Base-by-base conservation (phyloP, 2,329 filamentous ascomycete species). In the Ceratocystis colombiana region DNA sequence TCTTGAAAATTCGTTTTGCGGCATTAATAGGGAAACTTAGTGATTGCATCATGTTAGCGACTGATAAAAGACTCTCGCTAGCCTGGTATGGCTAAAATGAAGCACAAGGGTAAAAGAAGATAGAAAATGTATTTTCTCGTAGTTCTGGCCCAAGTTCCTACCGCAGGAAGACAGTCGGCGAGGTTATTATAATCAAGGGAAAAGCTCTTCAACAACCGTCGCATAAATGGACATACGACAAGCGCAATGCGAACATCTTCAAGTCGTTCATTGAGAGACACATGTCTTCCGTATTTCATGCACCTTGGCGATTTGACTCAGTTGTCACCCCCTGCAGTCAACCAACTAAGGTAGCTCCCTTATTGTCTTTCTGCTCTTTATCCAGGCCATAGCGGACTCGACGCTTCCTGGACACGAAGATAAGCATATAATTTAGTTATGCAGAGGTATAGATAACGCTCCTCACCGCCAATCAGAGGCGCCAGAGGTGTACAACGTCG, bases 1-100 rank as follows among this genome's bases (percentile, higher is more conserved):
- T 45, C 37, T 44, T 46, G 10, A 62, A 46, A 12, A 62, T 30
- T 5, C 61, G 61, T 15, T 44, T 33, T 8, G 41, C 61, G 17
- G 46, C 25, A 22, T 45, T 20, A 17, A 62, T 46, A 12, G 41
- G 61, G 5, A 41, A 62, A n/a, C 41, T 46, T 22, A 62, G 61
- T 17, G 37, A 48, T 30, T 62, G 41, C 25, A 62, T 62, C 61
- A 62, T 62, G 8, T 48, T 62, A 5, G 22, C 46, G 41, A 17
- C 25, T 46, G 61, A 28, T 57, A 7, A 30, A 33, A 33, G 33
- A 17, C 53, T n/a, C 17, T 50, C n/a, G 8, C 12, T 12, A n/a
- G n/a, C 6, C 12, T 30, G 41, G 6, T 33, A 25, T 33, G 17
- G 28, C 15, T n/a, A 30, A 20, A 22, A 25, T 33, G 53, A 57